Conservation (phyloP, 352 stramenopile genomes). For the Pythium dissimile region DNA sequence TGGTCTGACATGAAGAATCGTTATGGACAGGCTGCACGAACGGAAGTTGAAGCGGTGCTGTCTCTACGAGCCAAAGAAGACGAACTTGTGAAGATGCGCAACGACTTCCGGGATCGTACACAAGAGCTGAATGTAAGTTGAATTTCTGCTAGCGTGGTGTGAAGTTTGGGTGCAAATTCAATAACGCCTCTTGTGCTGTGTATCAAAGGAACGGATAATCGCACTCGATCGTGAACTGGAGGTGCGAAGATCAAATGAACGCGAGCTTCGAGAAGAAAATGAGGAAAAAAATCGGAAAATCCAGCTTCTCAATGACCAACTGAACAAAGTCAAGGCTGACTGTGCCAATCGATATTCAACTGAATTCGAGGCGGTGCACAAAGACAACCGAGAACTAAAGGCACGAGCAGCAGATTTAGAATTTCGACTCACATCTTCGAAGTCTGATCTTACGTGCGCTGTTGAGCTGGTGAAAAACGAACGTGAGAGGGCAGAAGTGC, state of each 20-base stretch:
- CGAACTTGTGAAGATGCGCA: slow-evolving; percentile 41
- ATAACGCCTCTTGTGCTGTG: not conserved
- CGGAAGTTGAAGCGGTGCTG: slow-evolving; percentile 47
- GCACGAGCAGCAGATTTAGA: slow-evolving; percentile 42
- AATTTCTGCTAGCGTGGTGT: not conserved
- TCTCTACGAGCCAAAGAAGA: slow-evolving; percentile 50
- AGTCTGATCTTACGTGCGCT: slow-evolving; percentile 34
- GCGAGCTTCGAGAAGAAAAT: slow-evolving; percentile 57
- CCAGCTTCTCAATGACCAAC: slow-evolving; percentile 62
- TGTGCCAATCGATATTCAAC: slow-evolving; percentile 45
- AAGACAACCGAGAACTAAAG: slow-evolving; percentile 65
- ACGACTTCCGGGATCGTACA: slow-evolving; percentile 45
- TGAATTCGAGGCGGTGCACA: slow-evolving; percentile 49
- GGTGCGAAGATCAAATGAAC: slow-evolving; percentile 46
- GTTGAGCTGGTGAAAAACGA: slow-evolving; percentile 39
- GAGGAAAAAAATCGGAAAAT: slow-evolving; percentile 65
- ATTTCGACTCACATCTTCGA: slow-evolving; percentile 41
- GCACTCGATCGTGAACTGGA: slow-evolving; percentile 56
- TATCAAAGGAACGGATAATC: slow-evolving; percentile 17
- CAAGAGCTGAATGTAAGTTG: slow-evolving; percentile 49
- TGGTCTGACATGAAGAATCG: not conserved
- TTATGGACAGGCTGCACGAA: not conserved
- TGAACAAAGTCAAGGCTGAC: slow-evolving; percentile 73
- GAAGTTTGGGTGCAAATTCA: not conserved
- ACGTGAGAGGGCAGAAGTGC: slow-evolving; percentile 49